Percentiles rank a stretch among this genome's conserved stretches.
These are phyloP conservation scores for Pseudozyma tsukubaensis DNA, from an alignment of 1,284 basidiomycete species.

Conservation along the genomic window DNA sequence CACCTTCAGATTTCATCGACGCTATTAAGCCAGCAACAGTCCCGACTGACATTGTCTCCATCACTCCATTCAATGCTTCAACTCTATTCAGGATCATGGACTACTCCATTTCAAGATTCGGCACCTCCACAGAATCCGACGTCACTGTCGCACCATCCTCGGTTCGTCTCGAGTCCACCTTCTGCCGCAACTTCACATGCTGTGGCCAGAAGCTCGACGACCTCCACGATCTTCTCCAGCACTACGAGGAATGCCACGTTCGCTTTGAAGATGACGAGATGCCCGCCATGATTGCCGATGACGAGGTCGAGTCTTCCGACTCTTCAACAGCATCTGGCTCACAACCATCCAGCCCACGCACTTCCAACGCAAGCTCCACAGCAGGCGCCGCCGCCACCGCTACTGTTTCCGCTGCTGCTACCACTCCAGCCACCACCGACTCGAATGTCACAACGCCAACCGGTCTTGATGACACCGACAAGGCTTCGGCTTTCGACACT, in stretches of 20 bases:
- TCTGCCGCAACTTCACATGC: constrained; percentile 68
- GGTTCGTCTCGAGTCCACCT: constrained; percentile 63
- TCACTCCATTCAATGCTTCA: background rate
- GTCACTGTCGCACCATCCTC: constrained; percentile 64
- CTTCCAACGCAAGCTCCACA: constrained; percentile 39
- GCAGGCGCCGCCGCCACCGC: constrained; percentile 23
- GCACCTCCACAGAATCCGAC: constrained; percentile 64
- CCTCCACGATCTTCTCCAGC: constrained; percentile 67
- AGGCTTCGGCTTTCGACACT: constrained; percentile 64
- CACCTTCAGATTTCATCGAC: background rate
- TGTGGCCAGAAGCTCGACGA: constrained; percentile 66
- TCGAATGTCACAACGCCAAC: constrained; percentile 36
- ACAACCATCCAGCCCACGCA: constrained; percentile 59
- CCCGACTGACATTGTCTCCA: background rate
- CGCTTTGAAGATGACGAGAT: constrained; percentile 67
- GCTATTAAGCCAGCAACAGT: background rate
- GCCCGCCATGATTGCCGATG: constrained; percentile 59
- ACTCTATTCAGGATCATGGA: constrained; percentile 60
- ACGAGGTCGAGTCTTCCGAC: constrained; percentile 57
- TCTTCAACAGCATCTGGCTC: constrained; percentile 55
- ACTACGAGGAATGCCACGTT: constrained; percentile 68
- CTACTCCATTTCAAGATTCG: constrained; percentile 63
- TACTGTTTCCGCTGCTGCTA: constrained; percentile 10
- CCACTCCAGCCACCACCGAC: constrained; percentile 19
- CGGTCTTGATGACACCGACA: constrained; percentile 49